Evolutionary conservation across 83 land plant genomes (phyloP).

Genomic region (Larix sibirica): DNA sequence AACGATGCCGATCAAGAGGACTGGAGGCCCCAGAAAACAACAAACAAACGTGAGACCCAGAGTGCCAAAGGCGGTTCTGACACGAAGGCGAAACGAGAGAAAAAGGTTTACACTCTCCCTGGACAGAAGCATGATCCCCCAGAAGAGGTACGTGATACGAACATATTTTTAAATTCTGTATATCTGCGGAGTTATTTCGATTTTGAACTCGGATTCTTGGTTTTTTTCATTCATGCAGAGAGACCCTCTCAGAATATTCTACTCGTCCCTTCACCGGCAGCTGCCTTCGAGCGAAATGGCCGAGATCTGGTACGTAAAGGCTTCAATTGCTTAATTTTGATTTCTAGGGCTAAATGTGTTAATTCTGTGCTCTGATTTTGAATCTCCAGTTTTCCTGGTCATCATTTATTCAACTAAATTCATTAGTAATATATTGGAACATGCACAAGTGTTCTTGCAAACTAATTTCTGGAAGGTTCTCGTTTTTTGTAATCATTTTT

Average conservation of each 20-base stretch:
- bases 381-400: too few relatives aligned
- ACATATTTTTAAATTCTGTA: too few relatives aligned
- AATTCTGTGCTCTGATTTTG: too few relatives aligned
- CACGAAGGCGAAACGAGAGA: background rate
- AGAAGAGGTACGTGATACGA: background rate
- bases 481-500: too few relatives aligned
- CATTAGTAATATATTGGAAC: too few relatives aligned
- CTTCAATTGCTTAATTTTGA: background rate
- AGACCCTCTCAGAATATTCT: background rate
- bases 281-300: background rate
- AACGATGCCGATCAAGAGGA: background rate
- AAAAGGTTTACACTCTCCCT: slow-evolving; percentile 1
- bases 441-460: too few relatives aligned
- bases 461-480: too few relatives aligned
- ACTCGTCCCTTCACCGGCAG: background rate
- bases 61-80: too few relatives aligned
- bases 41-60: background rate
- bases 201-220: too few relatives aligned
- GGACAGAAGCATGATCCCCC: background rate
- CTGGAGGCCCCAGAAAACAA: background rate
- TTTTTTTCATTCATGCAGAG: background rate
- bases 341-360: background rate
- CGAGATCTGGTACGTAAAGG: background rate
- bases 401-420: too few relatives aligned
- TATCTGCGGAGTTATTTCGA: too few relatives aligned